A percentile compares a stretch with the other conserved stretches of the same genome.
phyloP scores from a whole-genome alignment of 208 protist genomes.

The Acanthamoeba triangularis region DNA sequence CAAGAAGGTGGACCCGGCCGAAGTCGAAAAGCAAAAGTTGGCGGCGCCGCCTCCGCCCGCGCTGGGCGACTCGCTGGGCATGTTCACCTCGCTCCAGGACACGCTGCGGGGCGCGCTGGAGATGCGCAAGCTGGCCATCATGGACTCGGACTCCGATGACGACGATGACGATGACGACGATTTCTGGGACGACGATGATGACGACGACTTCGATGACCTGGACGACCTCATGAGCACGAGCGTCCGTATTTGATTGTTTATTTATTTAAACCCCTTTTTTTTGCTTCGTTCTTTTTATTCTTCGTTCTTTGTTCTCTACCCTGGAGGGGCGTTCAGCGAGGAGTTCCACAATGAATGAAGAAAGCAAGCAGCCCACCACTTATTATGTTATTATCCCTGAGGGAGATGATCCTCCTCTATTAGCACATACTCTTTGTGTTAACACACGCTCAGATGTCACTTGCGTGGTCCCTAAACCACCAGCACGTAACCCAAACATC shows the following conservation, averaged over 20 bases:
- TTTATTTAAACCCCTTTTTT: too few species aligned
- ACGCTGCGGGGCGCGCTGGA: background rate
- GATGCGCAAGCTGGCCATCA: slow-evolving; percentile 43
- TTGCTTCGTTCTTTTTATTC: too few species aligned
- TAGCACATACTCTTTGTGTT: too few species aligned
- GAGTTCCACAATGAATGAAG: too few species aligned
- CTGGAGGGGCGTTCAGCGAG: too few species aligned
- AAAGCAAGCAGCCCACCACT: too few species aligned
- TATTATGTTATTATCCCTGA: too few species aligned
- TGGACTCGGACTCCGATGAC: slow-evolving; percentile 1
- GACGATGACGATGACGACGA: slow-evolving; percentile 14
- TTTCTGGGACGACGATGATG: slow-evolving; percentile 22
- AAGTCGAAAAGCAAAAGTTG: background rate
- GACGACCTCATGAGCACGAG: slow-evolving; percentile 3
- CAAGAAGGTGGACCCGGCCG: slow-evolving; percentile 18
- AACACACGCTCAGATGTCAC: too few species aligned
- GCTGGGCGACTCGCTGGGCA: background rate
- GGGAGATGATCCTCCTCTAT: too few species aligned
- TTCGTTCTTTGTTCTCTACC: too few species aligned
- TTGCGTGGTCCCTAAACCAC: too few species aligned
- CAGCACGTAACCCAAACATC: too few species aligned
- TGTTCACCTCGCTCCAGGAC: slow-evolving; percentile 17
- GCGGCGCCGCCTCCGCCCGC: background rate
- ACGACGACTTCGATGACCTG: slow-evolving; percentile 20
- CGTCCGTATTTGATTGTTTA: background rate